Conservation (phyloP, 305 asterid species). For the Rubia peregrina region DNA sequence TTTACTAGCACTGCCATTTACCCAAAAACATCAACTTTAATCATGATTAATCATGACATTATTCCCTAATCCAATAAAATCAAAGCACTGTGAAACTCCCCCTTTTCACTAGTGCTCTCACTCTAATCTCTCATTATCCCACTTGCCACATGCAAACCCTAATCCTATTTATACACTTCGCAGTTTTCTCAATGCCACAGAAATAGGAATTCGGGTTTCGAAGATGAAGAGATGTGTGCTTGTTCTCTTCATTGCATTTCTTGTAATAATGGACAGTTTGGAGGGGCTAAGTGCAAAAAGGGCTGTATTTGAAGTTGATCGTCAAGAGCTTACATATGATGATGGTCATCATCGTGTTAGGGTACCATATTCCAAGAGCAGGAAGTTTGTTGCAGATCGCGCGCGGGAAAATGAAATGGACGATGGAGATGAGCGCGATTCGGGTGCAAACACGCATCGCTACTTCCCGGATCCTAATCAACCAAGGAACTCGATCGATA, state of each 20-base stretch:
- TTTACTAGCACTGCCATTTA: neutral
- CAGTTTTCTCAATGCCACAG: neutral
- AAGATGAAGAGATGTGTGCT: slow-evolving; percentile 2
- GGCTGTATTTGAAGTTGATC: neutral
- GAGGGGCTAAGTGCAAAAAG: neutral
- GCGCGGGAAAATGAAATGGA: neutral
- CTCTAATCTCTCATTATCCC: neutral
- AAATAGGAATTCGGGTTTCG: neutral
- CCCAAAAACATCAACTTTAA: neutral
- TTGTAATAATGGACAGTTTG: neutral
- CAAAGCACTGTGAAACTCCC: slow-evolving; percentile 3
- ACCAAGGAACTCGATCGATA: too few species aligned
- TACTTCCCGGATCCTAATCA: too few species aligned
- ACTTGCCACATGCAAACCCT: neutral
- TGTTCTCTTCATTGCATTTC: neutral
- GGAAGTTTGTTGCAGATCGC: neutral
- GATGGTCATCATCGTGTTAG: neutral
- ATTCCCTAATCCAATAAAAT: slow-evolving; percentile 3
- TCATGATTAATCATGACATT: slow-evolving; percentile 4
- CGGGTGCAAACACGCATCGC: too few species aligned
- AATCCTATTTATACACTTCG: neutral
- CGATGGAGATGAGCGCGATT: too few species aligned
- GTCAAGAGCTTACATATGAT: neutral
- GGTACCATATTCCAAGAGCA: neutral
- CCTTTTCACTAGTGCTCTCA: neutral